A percentile compares a stretch with the other conserved stretches of the same genome.
Evolutionary conservation across 2,329 filamentous ascomycete genomes (phyloP).

Genomic region (Ophiocordyceps sinensis): DNA sequence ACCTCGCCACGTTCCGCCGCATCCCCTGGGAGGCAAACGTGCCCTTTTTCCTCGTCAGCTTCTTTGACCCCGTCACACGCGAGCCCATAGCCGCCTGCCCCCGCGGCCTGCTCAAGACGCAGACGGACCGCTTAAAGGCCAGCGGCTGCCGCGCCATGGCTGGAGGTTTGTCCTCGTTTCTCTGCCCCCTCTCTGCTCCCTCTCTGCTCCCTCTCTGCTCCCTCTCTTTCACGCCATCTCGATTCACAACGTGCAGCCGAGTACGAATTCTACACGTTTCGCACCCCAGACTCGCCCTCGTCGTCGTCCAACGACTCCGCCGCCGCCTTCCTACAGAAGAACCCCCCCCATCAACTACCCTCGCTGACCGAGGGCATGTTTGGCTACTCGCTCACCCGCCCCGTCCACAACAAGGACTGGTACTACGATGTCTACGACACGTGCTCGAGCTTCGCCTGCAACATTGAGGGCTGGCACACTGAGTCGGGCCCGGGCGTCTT

Average conservation of each 20-base stretch:
- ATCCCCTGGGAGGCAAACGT: slow-evolving; percentile 86
- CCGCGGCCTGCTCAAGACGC: slow-evolving; percentile 55
- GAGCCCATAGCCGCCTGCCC: slow-evolving; percentile 65
- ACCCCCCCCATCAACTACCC: slow-evolving; percentile 60
- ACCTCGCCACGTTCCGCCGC: slow-evolving; percentile 61
- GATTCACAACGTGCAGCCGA: slow-evolving; percentile 43
- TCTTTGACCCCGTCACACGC: slow-evolving; percentile 65
- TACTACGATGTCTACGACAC: slow-evolving; percentile 79
- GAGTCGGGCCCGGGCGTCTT: slow-evolving; percentile 90
- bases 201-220: too few species aligned
- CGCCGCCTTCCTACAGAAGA: slow-evolving; percentile 57
- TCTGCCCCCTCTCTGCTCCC: too few species aligned
- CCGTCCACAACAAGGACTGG: slow-evolving; percentile 82
- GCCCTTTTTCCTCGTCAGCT: slow-evolving; percentile 74
- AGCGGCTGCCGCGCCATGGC: slow-evolving; percentile 75
- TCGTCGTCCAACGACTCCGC: slow-evolving; percentile 37
- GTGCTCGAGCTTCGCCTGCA: slow-evolving; percentile 62
- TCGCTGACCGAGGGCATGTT: slow-evolving; percentile 89
- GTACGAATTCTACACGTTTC: slow-evolving; percentile 92
- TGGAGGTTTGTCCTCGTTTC: slow-evolving; percentile 47
- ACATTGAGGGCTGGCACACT: slow-evolving; percentile 91
- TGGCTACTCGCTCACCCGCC: slow-evolving; percentile 77
- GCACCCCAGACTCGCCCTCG: slow-evolving; percentile 41
- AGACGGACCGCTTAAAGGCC: slow-evolving; percentile 50
- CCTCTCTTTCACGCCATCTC: too few species aligned